Evolutionary conservation across 208 protist species (phyloP).

Genomic region (Trypanosoma avium): DNA sequence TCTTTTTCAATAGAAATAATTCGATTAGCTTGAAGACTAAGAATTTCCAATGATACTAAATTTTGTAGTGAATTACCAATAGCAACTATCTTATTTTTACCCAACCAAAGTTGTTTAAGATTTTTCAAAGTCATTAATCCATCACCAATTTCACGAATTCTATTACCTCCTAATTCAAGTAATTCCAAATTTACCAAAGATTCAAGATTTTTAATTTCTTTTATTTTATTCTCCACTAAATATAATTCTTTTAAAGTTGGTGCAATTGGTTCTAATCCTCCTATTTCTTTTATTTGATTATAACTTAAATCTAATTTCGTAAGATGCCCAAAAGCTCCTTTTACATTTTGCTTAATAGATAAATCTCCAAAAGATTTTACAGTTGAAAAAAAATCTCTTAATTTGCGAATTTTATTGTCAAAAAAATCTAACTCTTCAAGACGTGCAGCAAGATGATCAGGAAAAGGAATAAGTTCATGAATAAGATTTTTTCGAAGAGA

Average conservation of each 20-base stretch:
- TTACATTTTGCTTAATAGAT: slow-evolving; percentile 25
- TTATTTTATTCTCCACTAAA: slow-evolving; percentile 92
- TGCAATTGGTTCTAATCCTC: slow-evolving; percentile 64
- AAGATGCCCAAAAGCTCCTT: slow-evolving; percentile 50
- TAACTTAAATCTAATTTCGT: slow-evolving; percentile 90
- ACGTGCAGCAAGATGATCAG: slow-evolving; percentile 51
- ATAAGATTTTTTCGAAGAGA: slow-evolving; percentile 91
- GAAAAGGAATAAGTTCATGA: slow-evolving; percentile 75
- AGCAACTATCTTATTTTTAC: slow-evolving; percentile 90
- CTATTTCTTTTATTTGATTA: slow-evolving; percentile 84
- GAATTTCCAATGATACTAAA: slow-evolving; percentile 49
- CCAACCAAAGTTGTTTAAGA: slow-evolving; percentile 86
- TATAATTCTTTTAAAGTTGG: slow-evolving; percentile 86
- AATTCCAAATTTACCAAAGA: slow-evolving; percentile 75
- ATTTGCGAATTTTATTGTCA: slow-evolving; percentile 90
- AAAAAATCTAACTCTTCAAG: slow-evolving; percentile 88
- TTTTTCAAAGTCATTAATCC: slow-evolving; percentile 64
- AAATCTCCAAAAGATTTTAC: slow-evolving; percentile 27
- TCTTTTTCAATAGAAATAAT: slow-evolving; percentile 64
- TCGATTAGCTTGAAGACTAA: slow-evolving; percentile 90
- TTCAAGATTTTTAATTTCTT: slow-evolving; percentile 81
- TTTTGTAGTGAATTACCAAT: slow-evolving; percentile 62
- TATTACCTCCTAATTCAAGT: slow-evolving; percentile 90
- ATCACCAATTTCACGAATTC: slow-evolving; percentile 74
- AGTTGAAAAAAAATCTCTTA: slow-evolving; percentile 74